Evolutionary conservation across 441 rosid species (phyloP).

Genomic region (Kokia cookei): DNA sequence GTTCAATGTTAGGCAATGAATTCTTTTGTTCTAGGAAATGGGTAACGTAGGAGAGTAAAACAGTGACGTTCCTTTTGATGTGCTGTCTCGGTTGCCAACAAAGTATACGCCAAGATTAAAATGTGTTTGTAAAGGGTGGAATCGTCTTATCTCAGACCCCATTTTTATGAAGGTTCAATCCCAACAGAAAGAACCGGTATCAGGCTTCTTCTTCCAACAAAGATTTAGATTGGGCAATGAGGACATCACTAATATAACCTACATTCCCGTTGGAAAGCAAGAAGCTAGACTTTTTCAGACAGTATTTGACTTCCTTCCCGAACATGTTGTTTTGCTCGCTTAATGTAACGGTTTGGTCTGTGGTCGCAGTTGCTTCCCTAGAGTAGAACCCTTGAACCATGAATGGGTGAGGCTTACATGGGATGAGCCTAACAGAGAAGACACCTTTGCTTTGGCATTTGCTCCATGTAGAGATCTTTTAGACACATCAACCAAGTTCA

Average conservation of each 20-base stretch:
- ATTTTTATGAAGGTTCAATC: slow-evolving; percentile 24
- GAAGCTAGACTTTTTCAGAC: slow-evolving; percentile 5
- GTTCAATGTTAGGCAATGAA: not conserved
- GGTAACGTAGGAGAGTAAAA: slow-evolving; percentile 6
- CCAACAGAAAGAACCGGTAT: slow-evolving; percentile 15
- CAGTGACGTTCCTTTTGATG: slow-evolving; percentile 24
- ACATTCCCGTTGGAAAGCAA: slow-evolving; percentile 20
- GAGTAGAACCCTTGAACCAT: slow-evolving; percentile 24
- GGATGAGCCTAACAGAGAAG: slow-evolving; percentile 19
- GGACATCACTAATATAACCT: slow-evolving; percentile 23
- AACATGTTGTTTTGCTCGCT: slow-evolving; percentile 24
- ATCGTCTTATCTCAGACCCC: slow-evolving; percentile 16
- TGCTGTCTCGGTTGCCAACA: slow-evolving; percentile 30
- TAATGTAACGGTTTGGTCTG: slow-evolving; percentile 36
- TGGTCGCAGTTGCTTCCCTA: slow-evolving; percentile 30
- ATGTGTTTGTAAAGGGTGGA: slow-evolving; percentile 28
- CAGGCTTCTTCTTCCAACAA: slow-evolving; percentile 37
- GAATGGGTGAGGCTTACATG: slow-evolving; percentile 25
- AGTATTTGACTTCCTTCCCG: slow-evolving; percentile 29
- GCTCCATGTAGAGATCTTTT: slow-evolving; percentile 19
- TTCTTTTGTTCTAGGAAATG: slow-evolving; percentile 9
- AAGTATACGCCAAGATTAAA: slow-evolving; percentile 20
- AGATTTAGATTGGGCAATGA: slow-evolving; percentile 11
- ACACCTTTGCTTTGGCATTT: slow-evolving; percentile 29
- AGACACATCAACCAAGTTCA: slow-evolving; percentile 17